A percentile compares a stretch with the other conserved stretches of the same genome.
phyloP scores from a whole-genome alignment of 306 rosid species.

The Corylus heterophylla region DNA sequence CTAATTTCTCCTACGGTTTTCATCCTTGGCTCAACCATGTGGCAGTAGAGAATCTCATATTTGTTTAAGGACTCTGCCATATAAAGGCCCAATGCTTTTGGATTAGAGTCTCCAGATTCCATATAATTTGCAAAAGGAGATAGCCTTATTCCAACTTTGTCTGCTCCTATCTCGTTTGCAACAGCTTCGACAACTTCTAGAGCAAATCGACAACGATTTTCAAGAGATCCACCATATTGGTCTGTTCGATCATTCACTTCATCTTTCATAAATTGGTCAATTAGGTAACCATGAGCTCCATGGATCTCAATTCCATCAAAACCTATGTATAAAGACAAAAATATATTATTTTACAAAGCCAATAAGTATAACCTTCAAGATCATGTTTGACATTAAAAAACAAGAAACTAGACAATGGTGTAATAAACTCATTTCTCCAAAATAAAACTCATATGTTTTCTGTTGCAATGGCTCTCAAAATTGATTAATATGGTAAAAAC shows the following conservation, averaged over 20 bases:
- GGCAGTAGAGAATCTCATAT: constrained; percentile 37
- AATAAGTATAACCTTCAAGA: neutral
- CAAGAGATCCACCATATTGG: constrained; percentile 42
- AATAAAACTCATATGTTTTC: neutral
- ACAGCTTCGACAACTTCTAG: constrained; percentile 35
- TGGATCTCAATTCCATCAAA: constrained; percentile 50
- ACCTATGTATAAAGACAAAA: constrained; percentile 16
- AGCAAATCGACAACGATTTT: constrained; percentile 38
- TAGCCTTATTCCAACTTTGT: constrained; percentile 38
- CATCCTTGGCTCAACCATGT: constrained; percentile 44
- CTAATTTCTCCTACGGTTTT: neutral
- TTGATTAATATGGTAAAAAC: neutral
- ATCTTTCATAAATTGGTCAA: constrained; percentile 42
- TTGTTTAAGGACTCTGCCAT: constrained; percentile 29
- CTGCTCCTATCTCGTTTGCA: constrained; percentile 29
- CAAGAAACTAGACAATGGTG: neutral
- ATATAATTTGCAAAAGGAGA: constrained; percentile 35
- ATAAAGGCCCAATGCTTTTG: constrained; percentile 28
- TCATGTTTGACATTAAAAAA: neutral
- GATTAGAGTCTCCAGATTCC: constrained; percentile 39
- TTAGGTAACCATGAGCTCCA: constrained; percentile 41
- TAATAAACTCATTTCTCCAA: neutral
- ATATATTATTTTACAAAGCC: neutral
- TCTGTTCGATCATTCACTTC: constrained; percentile 36
- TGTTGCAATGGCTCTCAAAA: neutral